phyloP scores from a whole-genome alignment of 1,139 yeast species.

The Hansenula anomala region DNA sequence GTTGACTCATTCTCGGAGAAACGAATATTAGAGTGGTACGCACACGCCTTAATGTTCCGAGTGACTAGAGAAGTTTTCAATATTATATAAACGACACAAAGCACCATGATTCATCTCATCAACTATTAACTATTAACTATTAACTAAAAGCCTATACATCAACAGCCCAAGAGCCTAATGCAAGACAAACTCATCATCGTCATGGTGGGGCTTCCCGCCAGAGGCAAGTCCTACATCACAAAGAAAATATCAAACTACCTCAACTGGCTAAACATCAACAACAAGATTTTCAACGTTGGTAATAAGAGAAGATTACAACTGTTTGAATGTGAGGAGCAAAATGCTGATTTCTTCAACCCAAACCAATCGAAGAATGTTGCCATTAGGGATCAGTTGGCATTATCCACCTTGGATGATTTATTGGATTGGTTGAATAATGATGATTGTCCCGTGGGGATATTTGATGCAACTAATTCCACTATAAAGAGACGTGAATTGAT shows the following conservation, averaged over 20 bases:
- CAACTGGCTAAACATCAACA: constrained; percentile 80
- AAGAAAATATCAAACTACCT: constrained; percentile 72
- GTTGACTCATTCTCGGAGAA: no score
- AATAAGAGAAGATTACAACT: constrained; percentile 72
- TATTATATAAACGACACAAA: no score
- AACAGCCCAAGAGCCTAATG: neutral
- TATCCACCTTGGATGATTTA: constrained; percentile 74
- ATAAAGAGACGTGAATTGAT: constrained; percentile 61
- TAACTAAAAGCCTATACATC: neutral
- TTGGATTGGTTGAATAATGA: constrained; percentile 65
- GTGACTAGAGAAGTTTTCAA: no score
- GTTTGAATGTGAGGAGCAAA: constrained; percentile 38
- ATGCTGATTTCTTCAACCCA: constrained; percentile 52
- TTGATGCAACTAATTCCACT: constrained; percentile 87
- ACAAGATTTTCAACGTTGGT: constrained; percentile 80
- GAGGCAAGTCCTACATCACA: constrained; percentile 84
- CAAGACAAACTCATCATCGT: constrained; percentile 58
- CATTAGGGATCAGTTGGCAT: constrained; percentile 82
- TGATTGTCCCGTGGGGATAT: constrained; percentile 80
- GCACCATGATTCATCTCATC: no score
- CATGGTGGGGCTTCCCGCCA: constrained; percentile 83
- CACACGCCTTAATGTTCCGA: no score
- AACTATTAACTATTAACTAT: no score
- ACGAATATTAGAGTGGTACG: no score
- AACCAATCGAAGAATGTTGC: constrained; percentile 53